Conservation (phyloP, 768 basidiomycete genomes). For the Termitomyces sp. region DNA sequence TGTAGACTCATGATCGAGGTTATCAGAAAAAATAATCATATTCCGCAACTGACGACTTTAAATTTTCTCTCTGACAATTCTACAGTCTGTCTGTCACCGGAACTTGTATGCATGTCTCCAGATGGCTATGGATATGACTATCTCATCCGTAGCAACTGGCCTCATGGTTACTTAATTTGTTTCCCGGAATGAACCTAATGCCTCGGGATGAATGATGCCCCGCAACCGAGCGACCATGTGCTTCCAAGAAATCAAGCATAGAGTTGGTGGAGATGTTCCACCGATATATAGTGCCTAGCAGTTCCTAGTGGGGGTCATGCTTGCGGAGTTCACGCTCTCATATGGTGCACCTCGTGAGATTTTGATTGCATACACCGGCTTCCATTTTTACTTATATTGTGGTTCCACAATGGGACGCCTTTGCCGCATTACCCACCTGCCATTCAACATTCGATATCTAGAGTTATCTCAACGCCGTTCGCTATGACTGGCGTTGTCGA, state of each 20-base stretch:
- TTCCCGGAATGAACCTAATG: background rate
- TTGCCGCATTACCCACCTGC: constrained; percentile 3
- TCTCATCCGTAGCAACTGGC: too few relatives aligned
- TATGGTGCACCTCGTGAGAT: constrained; percentile 14
- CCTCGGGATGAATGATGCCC: background rate
- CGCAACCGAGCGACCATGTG: constrained; percentile 8
- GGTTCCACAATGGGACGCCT: constrained; percentile 1
- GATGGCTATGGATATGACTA: too few relatives aligned
- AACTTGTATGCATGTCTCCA: background rate
- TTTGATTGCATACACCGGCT: constrained; percentile 10
- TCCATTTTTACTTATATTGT: constrained; percentile 16
- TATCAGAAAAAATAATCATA: background rate
- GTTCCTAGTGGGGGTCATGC: constrained; percentile 7
- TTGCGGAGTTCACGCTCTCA: constrained; percentile 5
- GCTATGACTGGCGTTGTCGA: constrained; percentile 15
- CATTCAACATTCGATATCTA: background rate
- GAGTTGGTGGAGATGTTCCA: background rate
- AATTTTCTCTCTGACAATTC: background rate
- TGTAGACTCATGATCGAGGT: too few relatives aligned
- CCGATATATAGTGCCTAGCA: background rate
- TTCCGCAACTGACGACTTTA: background rate
- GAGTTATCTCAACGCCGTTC: background rate
- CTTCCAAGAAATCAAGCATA: background rate
- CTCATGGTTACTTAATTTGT: background rate
- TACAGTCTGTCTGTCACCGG: background rate